Percentiles rank a stretch among this genome's conserved stretches.
These are phyloP conservation scores for Fraxinus sp. DNA, from an alignment of 305 asterid species.

Conservation along the genomic window DNA sequence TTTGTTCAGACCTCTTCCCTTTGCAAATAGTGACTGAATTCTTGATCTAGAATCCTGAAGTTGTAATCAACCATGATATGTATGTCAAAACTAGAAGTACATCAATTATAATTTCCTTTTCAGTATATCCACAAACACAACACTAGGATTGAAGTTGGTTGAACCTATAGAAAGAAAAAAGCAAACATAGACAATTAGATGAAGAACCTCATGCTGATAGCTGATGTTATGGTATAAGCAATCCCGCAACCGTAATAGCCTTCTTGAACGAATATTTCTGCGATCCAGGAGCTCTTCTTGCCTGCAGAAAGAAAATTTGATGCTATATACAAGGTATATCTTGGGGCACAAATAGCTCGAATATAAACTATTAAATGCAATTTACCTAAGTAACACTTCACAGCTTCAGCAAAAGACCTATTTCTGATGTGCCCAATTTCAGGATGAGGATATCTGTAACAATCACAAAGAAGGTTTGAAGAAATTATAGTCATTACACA, in stretches of 20 bases:
- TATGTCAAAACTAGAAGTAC: neutral
- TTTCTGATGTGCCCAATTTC: slow-evolving; percentile 46
- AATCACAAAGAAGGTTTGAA: slow-evolving; percentile 61
- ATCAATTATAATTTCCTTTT: neutral
- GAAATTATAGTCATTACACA: slow-evolving; percentile 48
- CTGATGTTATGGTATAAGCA: slow-evolving; percentile 60
- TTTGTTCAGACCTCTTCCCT: neutral
- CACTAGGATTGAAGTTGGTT: neutral
- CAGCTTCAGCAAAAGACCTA: slow-evolving; percentile 61
- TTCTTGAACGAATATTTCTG: slow-evolving; percentile 52
- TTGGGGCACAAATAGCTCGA: neutral
- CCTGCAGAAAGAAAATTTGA: slow-evolving; percentile 37
- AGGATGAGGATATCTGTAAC: slow-evolving; percentile 64
- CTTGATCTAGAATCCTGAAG: neutral
- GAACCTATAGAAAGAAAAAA: no score
- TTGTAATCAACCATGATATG: neutral
- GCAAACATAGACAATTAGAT: neutral
- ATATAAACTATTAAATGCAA: neutral
- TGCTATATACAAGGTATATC: neutral
- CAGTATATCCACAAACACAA: neutral
- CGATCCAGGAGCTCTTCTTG: slow-evolving; percentile 51
- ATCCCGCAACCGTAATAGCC: slow-evolving; percentile 61
- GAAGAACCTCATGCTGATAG: slow-evolving; percentile 56
- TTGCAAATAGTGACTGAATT: neutral
- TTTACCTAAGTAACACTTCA: slow-evolving; percentile 50